Conservation (phyloP, 2,329 filamentous ascomycete species). For the Arthroderma sp. region DNA sequence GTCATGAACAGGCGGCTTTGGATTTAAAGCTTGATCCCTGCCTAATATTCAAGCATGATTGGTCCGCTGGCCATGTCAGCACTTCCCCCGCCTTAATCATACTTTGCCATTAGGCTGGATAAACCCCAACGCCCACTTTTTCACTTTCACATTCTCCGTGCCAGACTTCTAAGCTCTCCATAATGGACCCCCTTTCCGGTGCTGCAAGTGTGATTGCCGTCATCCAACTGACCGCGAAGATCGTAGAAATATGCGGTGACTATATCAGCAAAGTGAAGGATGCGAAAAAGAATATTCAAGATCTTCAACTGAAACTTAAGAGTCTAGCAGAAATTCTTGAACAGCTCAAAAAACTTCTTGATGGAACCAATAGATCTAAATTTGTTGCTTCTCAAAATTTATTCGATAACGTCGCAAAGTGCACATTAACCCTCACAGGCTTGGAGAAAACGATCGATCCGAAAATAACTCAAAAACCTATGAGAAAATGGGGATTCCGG, state of each 20-base stretch:
- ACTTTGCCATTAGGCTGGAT: no score
- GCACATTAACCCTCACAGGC: conserved; percentile 1
- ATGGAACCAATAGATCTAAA: conserved; percentile 1
- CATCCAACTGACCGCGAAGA: conserved; percentile 1
- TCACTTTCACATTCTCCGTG: no score
- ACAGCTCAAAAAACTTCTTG: conserved; percentile 9
- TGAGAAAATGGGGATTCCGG: conserved; percentile 15
- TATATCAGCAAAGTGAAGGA: conserved; percentile 12
- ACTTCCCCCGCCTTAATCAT: no score
- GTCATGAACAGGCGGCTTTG: no score
- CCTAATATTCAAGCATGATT: no score
- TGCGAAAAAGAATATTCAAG: conserved; percentile 14
- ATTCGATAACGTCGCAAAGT: background rate
- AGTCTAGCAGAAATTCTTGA: conserved; percentile 9
- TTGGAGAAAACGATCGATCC: conserved; percentile 10
- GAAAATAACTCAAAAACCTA: conserved; percentile 6
- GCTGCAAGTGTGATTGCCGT: background rate
- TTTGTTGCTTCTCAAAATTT: background rate
- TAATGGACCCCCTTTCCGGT: no score
- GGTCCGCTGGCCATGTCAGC: no score
- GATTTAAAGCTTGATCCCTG: no score
- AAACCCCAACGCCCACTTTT: no score
- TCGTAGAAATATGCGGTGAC: background rate
- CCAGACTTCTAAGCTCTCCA: no score
- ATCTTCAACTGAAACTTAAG: conserved; percentile 8